phyloP scores from a whole-genome alignment of 805 yeast species.

The Wickerhamiella domercqiae region DNA sequence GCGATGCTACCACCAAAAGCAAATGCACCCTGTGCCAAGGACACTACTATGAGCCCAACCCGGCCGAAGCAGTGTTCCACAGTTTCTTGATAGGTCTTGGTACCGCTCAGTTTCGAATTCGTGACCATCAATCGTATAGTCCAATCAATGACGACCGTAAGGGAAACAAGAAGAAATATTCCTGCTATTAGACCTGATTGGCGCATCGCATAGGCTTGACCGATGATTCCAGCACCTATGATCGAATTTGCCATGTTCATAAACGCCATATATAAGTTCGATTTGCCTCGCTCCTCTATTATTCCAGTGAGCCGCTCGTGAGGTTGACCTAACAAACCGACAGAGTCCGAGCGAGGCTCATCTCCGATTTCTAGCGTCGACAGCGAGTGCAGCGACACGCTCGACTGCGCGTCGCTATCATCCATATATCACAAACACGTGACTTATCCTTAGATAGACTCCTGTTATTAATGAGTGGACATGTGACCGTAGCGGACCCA shows the following conservation, averaged over 20 bases:
- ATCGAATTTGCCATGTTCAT: conserved; percentile 96
- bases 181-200: conserved; percentile 74
- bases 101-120: conserved; percentile 64
- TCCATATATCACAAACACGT: no score
- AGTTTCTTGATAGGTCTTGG: conserved; percentile 70
- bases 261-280: conserved; percentile 70
- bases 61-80: conserved; percentile 67
- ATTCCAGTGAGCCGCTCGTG: conserved; percentile 12
- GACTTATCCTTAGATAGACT: no score
- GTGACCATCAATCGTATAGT: conserved; percentile 61
- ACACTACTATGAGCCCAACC: conserved; percentile 48
- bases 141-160: conserved; percentile 76
- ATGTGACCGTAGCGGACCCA: no score
- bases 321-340: conserved; percentile 18
- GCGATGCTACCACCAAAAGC: conserved; percentile 94
- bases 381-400: background rate
- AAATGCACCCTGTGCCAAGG: conserved; percentile 69
- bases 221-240: conserved; percentile 89
- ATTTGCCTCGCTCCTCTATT: conserved; percentile 24
- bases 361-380: background rate
- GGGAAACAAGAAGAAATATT: conserved; percentile 36
- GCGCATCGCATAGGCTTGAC: conserved; percentile 77
- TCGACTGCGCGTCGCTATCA: background rate
- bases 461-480: no score
- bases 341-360: conserved; percentile 4